These are phyloP conservation scores for Discostella stelligera DNA, from an alignment of 352 stramenopile species.

Conservation along the genomic window DNA sequence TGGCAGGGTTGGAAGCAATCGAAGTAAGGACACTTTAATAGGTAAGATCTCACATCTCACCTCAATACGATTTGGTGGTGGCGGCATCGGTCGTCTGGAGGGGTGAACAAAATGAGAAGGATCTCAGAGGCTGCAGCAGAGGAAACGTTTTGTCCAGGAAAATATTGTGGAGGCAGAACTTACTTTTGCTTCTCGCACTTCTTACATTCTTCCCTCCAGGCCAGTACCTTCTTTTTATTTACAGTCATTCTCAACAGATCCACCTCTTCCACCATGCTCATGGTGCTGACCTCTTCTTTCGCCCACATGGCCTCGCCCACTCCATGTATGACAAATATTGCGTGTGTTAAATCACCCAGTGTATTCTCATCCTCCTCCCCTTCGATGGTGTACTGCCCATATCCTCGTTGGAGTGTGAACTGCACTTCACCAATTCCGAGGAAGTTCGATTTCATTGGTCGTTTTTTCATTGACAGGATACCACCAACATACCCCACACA, in stretches of 20 bases:
- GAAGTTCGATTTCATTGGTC: conserved; percentile 37
- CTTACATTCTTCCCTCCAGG: conserved; percentile 65
- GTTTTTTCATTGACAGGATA: conserved; percentile 52
- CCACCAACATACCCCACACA: conserved; percentile 37
- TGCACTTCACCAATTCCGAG: conserved; percentile 53
- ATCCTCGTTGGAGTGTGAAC: conserved; percentile 65
- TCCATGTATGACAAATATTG: conserved; percentile 82
- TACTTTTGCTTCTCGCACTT: conserved; percentile 50
- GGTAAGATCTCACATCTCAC: conserved; percentile 12
- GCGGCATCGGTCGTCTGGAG: conserved; percentile 41
- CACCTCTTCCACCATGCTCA: conserved; percentile 60
- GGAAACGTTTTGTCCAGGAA: neutral
- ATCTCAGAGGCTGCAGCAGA: neutral
- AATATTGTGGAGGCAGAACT: conserved; percentile 17
- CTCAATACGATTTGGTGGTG: conserved; percentile 65
- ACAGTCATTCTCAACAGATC: conserved; percentile 59
- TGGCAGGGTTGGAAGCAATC: neutral
- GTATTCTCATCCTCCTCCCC: conserved; percentile 75
- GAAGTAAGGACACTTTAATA: neutral
- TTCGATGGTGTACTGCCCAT: conserved; percentile 60
- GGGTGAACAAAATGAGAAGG: neutral
- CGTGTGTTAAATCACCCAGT: conserved; percentile 65
- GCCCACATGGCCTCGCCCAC: conserved; percentile 78
- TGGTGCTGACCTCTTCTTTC: conserved; percentile 54
- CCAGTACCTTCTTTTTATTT: conserved; percentile 62